These are phyloP conservation scores for Candida silvatica DNA, from an alignment of 805 yeast species.

Conservation along the genomic window DNA sequence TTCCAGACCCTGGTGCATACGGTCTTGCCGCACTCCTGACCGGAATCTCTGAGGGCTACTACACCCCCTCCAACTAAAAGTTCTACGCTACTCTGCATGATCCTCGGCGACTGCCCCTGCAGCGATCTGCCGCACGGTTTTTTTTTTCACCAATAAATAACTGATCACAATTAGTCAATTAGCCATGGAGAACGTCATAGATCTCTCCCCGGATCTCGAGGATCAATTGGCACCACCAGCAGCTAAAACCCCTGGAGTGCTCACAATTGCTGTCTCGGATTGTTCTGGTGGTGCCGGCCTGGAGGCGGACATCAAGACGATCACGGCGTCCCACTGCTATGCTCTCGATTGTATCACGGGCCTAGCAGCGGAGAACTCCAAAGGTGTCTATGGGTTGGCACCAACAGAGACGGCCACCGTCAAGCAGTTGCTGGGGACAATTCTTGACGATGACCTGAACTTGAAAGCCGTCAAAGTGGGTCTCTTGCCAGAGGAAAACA, in stretches of 20 bases:
- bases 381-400: constrained; percentile 31
- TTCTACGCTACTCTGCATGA: too few species aligned
- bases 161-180: too few species aligned
- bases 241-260: constrained; percentile 24
- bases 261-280: constrained; percentile 68
- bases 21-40: constrained; percentile 47
- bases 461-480: constrained; percentile 74
- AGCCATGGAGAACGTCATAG: too few species aligned
- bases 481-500: constrained; percentile 50
- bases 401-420: constrained; percentile 37
- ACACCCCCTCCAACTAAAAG: too few species aligned
- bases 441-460: constrained; percentile 46
- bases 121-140: too few species aligned
- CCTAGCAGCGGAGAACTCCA: constrained; percentile 72
- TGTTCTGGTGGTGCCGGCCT: constrained; percentile 89
- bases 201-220: background rate
- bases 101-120: too few species aligned
- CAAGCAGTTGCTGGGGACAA: constrained; percentile 36
- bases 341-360: constrained; percentile 75
- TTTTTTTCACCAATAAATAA: too few species aligned
- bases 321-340: constrained; percentile 65
- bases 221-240: constrained; percentile 2
- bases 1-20: constrained; percentile 94
- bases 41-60: constrained; percentile 17
- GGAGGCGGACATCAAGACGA: constrained; percentile 80